These are phyloP conservation scores for Neofusicoccum laricinum DNA, from an alignment of 2,329 filamentous ascomycete genomes.

Conservation along the genomic window DNA sequence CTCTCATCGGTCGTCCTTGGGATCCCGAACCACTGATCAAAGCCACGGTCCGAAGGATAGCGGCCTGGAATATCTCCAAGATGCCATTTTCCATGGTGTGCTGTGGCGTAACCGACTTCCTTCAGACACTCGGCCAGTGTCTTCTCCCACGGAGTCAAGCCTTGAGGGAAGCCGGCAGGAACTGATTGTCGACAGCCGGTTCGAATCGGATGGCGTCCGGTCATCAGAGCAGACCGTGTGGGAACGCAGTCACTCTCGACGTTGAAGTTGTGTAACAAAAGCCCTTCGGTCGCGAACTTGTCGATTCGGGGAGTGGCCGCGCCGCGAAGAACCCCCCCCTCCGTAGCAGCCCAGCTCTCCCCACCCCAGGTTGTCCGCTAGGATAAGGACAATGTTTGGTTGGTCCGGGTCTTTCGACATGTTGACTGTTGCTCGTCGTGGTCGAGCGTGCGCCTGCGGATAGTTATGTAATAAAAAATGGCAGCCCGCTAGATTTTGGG, in stretches of 20 bases:
- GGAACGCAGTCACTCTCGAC: not conserved
- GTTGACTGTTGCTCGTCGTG: not conserved
- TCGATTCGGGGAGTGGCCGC: not conserved
- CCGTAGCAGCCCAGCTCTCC: not conserved
- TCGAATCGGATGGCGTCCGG: not conserved
- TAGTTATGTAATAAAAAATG: no score
- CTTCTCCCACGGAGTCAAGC: not conserved
- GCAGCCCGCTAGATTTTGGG: no score
- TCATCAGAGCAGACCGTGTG: not conserved
- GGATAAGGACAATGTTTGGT: not conserved
- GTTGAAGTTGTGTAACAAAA: not conserved
- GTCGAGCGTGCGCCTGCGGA: no score
- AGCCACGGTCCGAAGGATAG: slow-evolving; percentile 36
- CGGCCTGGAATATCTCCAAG: slow-evolving; percentile 35
- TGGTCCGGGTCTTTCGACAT: not conserved
- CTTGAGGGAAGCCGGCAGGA: not conserved
- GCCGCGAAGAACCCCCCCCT: not conserved
- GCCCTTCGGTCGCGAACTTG: not conserved
- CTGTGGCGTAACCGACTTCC: not conserved
- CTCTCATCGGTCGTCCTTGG: slow-evolving; percentile 38
- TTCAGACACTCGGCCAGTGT: not conserved
- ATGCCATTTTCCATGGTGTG: slow-evolving; percentile 38
- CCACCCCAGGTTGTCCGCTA: not conserved
- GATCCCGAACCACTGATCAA: slow-evolving; percentile 40
- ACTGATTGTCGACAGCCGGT: not conserved